phyloP scores from a whole-genome alignment of 2,329 filamentous ascomycete species.

The Phialophora macrospora region DNA sequence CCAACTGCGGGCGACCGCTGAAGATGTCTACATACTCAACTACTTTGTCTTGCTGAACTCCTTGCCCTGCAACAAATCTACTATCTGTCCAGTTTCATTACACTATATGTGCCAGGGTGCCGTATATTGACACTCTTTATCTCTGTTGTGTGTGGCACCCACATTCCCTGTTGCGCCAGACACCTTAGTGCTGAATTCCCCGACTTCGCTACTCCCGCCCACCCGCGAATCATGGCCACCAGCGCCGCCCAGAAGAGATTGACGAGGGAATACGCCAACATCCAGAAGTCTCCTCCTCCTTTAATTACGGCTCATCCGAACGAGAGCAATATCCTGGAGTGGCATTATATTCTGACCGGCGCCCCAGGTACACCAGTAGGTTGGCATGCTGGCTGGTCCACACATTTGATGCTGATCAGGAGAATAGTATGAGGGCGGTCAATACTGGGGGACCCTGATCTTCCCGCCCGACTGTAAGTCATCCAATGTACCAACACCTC shows the following conservation, averaged over 20 bases:
- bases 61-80: background rate
- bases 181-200: background rate
- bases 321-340: conserved; percentile 87
- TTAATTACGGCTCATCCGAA: conserved; percentile 90
- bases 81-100: background rate
- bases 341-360: conserved; percentile 64
- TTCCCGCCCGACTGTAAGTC: conserved; percentile 81
- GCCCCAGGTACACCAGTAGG: conserved; percentile 78
- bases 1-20: background rate
- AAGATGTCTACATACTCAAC: background rate
- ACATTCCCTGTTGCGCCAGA: background rate
- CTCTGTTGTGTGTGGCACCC: background rate
- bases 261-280: conserved; percentile 67
- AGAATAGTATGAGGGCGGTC: conserved; percentile 67
- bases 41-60: background rate
- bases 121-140: background rate
- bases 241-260: conserved; percentile 74
- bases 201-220: background rate
- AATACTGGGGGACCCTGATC: conserved; percentile 91
- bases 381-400: background rate
- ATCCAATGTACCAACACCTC: too few relatives aligned
- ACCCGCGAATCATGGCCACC: conserved; percentile 64
- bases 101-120: background rate
- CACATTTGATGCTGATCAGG: background rate
- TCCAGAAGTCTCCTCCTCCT: conserved; percentile 77